Percentiles rank a stretch among this genome's conserved stretches.
phyloP scores from a whole-genome alignment of 768 basidiomycete species.

The Panellus pusillus region DNA sequence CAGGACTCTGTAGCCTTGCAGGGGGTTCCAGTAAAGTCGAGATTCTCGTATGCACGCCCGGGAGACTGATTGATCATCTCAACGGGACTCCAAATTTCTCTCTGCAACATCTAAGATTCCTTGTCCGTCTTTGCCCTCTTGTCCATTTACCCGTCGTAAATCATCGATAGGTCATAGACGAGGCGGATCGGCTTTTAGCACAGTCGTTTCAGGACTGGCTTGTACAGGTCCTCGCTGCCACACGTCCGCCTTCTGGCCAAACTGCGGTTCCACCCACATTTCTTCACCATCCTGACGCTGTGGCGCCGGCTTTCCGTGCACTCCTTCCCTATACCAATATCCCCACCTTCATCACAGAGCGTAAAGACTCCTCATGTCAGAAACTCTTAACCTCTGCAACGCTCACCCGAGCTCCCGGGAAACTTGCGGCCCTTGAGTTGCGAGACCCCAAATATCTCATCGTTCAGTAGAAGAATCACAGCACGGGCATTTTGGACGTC shows the following conservation, averaged over 20 bases:
- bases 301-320: conserved; percentile 61
- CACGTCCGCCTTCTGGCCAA: conserved; percentile 34
- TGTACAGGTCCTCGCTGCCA: conserved; percentile 76
- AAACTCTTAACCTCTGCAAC: conserved; percentile 97
- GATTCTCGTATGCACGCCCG: conserved; percentile 94
- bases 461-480: conserved; percentile 53
- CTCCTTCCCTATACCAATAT: conserved; percentile 39
- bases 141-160: background rate
- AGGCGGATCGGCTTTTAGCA: conserved; percentile 92
- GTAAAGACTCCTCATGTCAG: conserved; percentile 71
- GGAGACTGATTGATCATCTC: conserved; percentile 92
- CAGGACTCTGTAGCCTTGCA: conserved; percentile 46
- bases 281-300: conserved; percentile 45
- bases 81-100: conserved; percentile 87
- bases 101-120: conserved; percentile 91
- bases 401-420: conserved; percentile 91
- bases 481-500: conserved; percentile 46
- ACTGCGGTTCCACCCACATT: conserved; percentile 4
- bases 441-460: conserved; percentile 85
- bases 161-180: conserved; percentile 80
- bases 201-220: conserved; percentile 98
- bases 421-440: conserved; percentile 79
- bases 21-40: conserved; percentile 93
- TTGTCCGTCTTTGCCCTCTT: conserved; percentile 51
- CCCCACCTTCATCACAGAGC: conserved; percentile 56